A percentile compares a stretch with the other conserved stretches of the same genome.
phyloP scores from a whole-genome alignment of 2,329 filamentous ascomycete genomes.

The Dothideomycetes sp. region DNA sequence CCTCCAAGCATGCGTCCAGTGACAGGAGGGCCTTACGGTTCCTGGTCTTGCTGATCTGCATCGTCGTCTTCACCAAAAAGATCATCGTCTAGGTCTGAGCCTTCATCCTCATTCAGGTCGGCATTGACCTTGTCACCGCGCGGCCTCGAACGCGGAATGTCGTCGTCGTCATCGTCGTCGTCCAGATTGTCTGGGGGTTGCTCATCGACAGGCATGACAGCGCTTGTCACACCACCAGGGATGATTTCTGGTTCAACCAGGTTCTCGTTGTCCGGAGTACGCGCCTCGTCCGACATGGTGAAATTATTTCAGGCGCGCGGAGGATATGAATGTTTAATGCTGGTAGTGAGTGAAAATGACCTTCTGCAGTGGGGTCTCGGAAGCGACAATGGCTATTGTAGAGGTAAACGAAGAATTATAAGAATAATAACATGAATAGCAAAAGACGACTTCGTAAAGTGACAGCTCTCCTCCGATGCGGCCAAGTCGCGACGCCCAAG shows the following conservation, averaged over 20 bases:
- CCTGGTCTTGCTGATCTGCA: slow-evolving; percentile 25
- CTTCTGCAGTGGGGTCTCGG: too few species aligned
- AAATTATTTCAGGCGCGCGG: too few species aligned
- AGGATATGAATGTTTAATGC: too few species aligned
- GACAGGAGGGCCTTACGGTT: slow-evolving; percentile 17
- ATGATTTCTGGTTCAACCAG: slow-evolving; percentile 5
- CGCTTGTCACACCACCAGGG: slow-evolving; percentile 22
- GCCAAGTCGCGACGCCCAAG: too few species aligned
- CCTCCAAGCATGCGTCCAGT: background rate
- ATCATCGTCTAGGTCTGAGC: slow-evolving; percentile 27
- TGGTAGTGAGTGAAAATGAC: too few species aligned
- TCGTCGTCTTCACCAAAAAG: slow-evolving; percentile 41
- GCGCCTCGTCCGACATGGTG: slow-evolving; percentile 7
- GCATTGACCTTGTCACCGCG: slow-evolving; percentile 14
- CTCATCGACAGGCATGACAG: slow-evolving; percentile 22
- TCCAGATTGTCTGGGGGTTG: slow-evolving; percentile 16
- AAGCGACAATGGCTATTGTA: too few species aligned
- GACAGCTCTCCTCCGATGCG: too few species aligned
- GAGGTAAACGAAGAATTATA: too few species aligned
- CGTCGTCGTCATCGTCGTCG: slow-evolving; percentile 19
- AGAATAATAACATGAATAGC: too few species aligned
- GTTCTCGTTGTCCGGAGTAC: background rate
- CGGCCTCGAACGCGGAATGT: slow-evolving; percentile 18
- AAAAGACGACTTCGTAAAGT: too few species aligned
- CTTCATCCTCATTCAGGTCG: slow-evolving; percentile 18